Evolutionary conservation across 164 flowering plant species (phyloP).

Genomic region (Nelumbo lutea): DNA sequence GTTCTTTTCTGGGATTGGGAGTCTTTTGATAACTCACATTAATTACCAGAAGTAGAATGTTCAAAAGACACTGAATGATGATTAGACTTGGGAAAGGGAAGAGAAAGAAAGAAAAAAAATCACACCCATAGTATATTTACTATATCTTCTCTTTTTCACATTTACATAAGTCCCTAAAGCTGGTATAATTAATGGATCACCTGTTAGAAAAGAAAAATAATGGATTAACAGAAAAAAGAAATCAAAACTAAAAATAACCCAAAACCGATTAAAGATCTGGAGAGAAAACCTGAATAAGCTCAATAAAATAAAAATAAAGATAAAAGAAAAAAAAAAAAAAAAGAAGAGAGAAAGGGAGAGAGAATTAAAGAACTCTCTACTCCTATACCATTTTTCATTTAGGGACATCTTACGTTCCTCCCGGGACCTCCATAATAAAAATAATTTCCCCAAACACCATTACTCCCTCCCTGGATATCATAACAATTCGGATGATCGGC

Average conservation of each 20-base stretch:
- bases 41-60: too few relatives aligned
- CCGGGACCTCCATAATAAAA: conserved; percentile 98
- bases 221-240: background rate
- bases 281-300: conserved; percentile 5
- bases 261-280: background rate
- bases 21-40: too few relatives aligned
- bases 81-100: background rate
- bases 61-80: too few relatives aligned
- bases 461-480: conserved; percentile 62
- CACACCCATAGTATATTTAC: conserved; percentile 28
- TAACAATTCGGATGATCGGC: conserved; percentile 89
- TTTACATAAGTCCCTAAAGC: conserved; percentile 23
- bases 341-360: too few relatives aligned
- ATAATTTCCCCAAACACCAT: conserved; percentile 76
- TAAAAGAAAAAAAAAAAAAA: background rate
- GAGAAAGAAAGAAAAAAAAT: conserved; percentile 7
- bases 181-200: conserved; percentile 22
- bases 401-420: conserved; percentile 67
- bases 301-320: conserved; percentile 3
- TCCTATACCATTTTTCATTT: conserved; percentile 8
- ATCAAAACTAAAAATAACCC: conserved; percentile 6
- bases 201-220: conserved; percentile 20
- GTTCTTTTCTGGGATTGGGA: too few relatives aligned
- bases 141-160: conserved; percentile 25
- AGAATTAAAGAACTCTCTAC: background rate